phyloP scores from a whole-genome alignment of 202 grass and related monocot genomes.

The Setaria italica region DNA sequence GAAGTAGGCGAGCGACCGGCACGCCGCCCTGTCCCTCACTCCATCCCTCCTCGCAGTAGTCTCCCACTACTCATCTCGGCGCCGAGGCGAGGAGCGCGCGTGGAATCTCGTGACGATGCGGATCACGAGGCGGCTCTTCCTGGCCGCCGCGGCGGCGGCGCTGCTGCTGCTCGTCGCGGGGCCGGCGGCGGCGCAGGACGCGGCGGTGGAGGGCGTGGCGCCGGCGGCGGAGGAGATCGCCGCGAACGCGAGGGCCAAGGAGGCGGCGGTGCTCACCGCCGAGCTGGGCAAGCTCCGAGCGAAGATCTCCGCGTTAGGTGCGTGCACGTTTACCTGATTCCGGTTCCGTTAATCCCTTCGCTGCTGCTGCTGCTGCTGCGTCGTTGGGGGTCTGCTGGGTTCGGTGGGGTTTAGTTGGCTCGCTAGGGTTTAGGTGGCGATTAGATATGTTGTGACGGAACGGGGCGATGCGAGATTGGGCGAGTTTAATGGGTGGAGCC shows the following conservation, averaged over 20 bases:
- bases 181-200: slow-evolving; percentile 50
- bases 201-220: slow-evolving; percentile 34
- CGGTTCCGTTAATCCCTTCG: background rate
- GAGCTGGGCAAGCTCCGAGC: slow-evolving; percentile 74
- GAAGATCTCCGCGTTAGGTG: slow-evolving; percentile 72
- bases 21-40: background rate
- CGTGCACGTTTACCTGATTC: slow-evolving; percentile 22
- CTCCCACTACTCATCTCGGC: background rate
- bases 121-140: slow-evolving; percentile 33
- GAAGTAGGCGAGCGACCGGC: slow-evolving; percentile 38
- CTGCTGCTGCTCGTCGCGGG: slow-evolving; percentile 33
- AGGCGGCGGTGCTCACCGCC: slow-evolving; percentile 57
- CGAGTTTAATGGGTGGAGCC: background rate
- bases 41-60: background rate
- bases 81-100: slow-evolving; percentile 14
- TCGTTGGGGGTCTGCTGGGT: slow-evolving; percentile 15
- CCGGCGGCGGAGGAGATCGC: slow-evolving; percentile 35
- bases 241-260: slow-evolving; percentile 47
- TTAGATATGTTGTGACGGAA: background rate
- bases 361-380: background rate
- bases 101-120: slow-evolving; percentile 45
- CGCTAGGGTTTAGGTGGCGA: slow-evolving; percentile 46
- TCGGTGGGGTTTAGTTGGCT: slow-evolving; percentile 39
- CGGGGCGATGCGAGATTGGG: background rate
- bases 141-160: background rate